Percentiles rank a stretch among this genome's conserved stretches.
These are phyloP conservation scores for Penicillium simplicissimum DNA, from an alignment of 495 filamentous ascomycete genomes.

Conservation along the genomic window DNA sequence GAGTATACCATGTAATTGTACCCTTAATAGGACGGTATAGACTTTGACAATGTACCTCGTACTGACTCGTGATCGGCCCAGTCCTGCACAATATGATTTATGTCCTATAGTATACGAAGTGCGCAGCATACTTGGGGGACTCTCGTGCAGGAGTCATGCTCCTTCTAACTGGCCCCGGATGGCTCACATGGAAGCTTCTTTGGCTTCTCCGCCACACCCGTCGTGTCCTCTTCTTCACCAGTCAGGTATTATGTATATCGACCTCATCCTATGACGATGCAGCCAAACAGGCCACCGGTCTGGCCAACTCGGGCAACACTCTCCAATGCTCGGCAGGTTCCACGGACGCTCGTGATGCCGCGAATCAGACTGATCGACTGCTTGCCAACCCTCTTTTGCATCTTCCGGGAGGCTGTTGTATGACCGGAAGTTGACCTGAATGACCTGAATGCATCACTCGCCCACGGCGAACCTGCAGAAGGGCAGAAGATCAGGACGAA, in stretches of 20 bases:
- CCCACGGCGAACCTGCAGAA: conserved; percentile 22
- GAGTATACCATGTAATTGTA: too few relatives aligned
- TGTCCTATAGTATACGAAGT: too few relatives aligned
- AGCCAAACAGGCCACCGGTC: not conserved
- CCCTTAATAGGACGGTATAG: too few relatives aligned
- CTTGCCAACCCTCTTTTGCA: not conserved
- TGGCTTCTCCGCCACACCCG: conserved; percentile 16
- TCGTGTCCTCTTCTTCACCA: not conserved
- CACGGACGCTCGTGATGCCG: conserved; percentile 26
- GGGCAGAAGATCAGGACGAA: conserved; percentile 22
- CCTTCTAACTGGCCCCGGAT: not conserved
- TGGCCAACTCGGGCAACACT: conserved; percentile 5
- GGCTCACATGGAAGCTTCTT: conserved; percentile 12
- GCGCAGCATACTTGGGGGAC: not conserved
- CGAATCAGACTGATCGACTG: conserved; percentile 10
- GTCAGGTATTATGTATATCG: not conserved
- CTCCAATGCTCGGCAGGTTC: conserved; percentile 7
- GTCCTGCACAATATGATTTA: too few relatives aligned
- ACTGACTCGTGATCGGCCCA: not conserved
- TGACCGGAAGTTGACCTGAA: too few relatives aligned
- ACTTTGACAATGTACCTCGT: too few relatives aligned
- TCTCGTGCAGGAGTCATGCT: not conserved
- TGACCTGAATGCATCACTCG: conserved; percentile 26
- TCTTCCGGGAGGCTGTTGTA: not conserved
- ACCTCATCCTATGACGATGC: not conserved